Percentiles rank a stretch among this genome's conserved stretches.
Evolutionary conservation across 805 yeast species (phyloP).

Genomic region (Scheffersomyces stipitis): DNA sequence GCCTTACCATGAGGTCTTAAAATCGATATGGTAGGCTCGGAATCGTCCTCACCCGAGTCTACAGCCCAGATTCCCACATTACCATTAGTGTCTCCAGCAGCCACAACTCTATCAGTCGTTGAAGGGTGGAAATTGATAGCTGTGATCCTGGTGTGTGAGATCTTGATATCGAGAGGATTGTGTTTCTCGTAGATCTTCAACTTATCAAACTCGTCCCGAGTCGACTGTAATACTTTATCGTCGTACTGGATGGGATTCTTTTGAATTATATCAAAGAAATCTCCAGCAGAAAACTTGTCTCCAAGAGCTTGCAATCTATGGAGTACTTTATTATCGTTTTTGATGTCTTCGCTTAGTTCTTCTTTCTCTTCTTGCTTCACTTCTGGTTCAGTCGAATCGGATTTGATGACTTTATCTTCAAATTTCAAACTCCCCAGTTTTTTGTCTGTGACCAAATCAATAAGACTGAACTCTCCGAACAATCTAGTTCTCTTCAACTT

Average conservation of each 20-base stretch:
- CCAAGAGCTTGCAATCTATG: constrained; percentile 40
- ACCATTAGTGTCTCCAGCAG: constrained; percentile 92
- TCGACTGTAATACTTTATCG: constrained; percentile 42
- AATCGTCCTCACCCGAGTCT: constrained; percentile 39
- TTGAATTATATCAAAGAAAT: constrained; percentile 58
- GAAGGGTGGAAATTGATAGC: constrained; percentile 78
- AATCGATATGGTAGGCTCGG: constrained; percentile 54
- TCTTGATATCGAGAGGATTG: constrained; percentile 68
- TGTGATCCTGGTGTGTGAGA: constrained; percentile 72
- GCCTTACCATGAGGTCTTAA: constrained; percentile 77
- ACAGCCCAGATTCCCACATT: constrained; percentile 87
- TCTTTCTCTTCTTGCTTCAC: constrained; percentile 21
- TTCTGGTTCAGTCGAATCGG: not conserved
- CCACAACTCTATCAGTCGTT: constrained; percentile 54
- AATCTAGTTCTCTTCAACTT: constrained; percentile 57
- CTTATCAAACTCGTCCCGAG: constrained; percentile 55
- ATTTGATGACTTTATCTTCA: constrained; percentile 26
- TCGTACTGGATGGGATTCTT: constrained; percentile 19
- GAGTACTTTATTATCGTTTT: constrained; percentile 21
- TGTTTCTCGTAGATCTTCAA: constrained; percentile 54
- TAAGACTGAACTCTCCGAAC: constrained; percentile 61
- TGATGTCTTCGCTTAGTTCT: constrained; percentile 1
- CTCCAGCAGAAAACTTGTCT: constrained; percentile 63
- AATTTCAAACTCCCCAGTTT: constrained; percentile 34
- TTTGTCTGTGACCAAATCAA: constrained; percentile 53